Evolutionary conservation across 2,329 filamentous ascomycete species (phyloP).

Genomic region (Trichoderma aggressivum): DNA sequence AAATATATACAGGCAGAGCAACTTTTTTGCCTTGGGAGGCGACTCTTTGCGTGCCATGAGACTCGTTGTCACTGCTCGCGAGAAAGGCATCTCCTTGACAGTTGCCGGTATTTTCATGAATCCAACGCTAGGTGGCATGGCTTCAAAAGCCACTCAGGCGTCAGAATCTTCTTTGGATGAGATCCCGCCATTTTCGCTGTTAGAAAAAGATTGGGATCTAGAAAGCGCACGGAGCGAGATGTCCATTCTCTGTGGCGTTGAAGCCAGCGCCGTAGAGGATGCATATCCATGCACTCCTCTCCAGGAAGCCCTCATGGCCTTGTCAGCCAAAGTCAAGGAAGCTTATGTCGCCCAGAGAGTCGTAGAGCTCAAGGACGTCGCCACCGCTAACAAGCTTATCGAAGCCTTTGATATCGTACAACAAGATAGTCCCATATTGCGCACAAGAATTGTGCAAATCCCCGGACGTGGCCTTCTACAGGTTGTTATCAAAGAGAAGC

Average conservation of each 20-base stretch:
- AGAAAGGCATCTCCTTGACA: conserved; percentile 38
- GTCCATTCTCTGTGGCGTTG: conserved; percentile 40
- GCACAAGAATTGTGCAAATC: conserved; percentile 48
- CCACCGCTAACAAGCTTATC: conserved; percentile 39
- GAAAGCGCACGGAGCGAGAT: conserved; percentile 37
- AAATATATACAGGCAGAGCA: conserved; percentile 37
- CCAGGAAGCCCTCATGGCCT: conserved; percentile 53
- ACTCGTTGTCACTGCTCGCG: conserved; percentile 43
- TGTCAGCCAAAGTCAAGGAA: conserved; percentile 49
- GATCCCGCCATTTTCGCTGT: conserved; percentile 39
- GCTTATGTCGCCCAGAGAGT: conserved; percentile 52
- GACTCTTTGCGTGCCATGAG: conserved; percentile 53
- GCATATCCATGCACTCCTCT: conserved; percentile 53
- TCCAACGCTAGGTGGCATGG: conserved; percentile 45
- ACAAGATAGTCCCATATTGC: conserved; percentile 40
- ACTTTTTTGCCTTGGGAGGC: conserved; percentile 48
- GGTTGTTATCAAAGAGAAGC: conserved; percentile 42
- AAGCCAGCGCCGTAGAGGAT: conserved; percentile 45
- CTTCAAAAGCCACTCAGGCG: conserved; percentile 22
- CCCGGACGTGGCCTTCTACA: conserved; percentile 44
- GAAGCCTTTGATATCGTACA: conserved; percentile 42
- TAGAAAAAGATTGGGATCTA: conserved; percentile 34
- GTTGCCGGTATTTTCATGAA: conserved; percentile 47
- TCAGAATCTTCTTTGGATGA: conserved; percentile 26
- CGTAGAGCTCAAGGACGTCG: conserved; percentile 37